Conservation (phyloP, 345 rosid genomes). For the Eutrema heterophyllum region DNA sequence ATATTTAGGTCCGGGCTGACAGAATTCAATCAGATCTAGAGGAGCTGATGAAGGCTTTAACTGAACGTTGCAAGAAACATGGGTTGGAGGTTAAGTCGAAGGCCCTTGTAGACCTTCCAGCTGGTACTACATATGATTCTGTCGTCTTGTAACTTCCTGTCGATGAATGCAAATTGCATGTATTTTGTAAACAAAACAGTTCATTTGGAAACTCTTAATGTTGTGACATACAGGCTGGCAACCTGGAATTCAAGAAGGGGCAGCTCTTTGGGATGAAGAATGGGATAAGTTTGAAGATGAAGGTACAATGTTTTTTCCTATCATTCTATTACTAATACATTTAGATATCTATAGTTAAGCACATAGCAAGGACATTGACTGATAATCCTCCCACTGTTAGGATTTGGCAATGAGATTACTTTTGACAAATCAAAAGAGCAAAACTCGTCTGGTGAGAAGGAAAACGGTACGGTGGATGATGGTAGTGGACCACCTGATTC, state of each 20-base stretch:
- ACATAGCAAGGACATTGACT: slow-evolving; percentile 7
- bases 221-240: slow-evolving; percentile 73
- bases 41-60: slow-evolving; percentile 74
- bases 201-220: slow-evolving; percentile 17
- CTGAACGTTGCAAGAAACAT: slow-evolving; percentile 81
- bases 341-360: not conserved
- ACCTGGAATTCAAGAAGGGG: slow-evolving; percentile 89
- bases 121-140: slow-evolving; percentile 45
- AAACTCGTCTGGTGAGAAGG: slow-evolving; percentile 39
- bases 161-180: slow-evolving; percentile 1
- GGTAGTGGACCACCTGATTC: slow-evolving; percentile 50
- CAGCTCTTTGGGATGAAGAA: slow-evolving; percentile 94
- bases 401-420: slow-evolving; percentile 76
- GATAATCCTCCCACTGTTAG: slow-evolving; percentile 39
- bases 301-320: slow-evolving; percentile 41
- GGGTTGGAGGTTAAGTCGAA: slow-evolving; percentile 67
- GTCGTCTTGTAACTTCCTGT: not conserved
- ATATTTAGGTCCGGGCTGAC: slow-evolving; percentile 86
- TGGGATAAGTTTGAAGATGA: slow-evolving; percentile 99
- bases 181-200: not conserved
- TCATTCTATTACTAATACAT: slow-evolving; percentile 7
- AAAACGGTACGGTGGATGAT: slow-evolving; percentile 43
- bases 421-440: slow-evolving; percentile 50
- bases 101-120: slow-evolving; percentile 83
- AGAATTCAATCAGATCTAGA: slow-evolving; percentile 94